phyloP scores from a whole-genome alignment of 192 early-diverging fungal species.

The Allomyces javanicus region DNA sequence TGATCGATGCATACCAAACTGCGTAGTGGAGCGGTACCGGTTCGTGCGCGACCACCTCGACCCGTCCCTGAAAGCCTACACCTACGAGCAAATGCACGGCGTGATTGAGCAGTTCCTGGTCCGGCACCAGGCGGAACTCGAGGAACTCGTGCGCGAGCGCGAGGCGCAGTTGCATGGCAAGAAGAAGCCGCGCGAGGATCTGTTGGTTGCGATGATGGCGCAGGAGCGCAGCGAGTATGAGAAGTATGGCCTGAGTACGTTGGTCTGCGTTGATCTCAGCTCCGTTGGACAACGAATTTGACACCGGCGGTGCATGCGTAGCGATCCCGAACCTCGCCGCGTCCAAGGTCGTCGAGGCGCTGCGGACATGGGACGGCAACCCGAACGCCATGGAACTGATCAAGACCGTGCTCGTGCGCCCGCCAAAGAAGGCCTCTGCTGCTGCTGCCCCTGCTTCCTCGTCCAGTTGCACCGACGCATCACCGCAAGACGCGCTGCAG shows the following conservation, averaged over 20 bases:
- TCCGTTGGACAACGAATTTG: too few species aligned
- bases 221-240: background rate
- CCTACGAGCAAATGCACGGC: background rate
- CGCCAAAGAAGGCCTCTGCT: background rate
- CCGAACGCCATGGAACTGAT: background rate
- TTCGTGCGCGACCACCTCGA: background rate
- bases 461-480: background rate
- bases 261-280: too few species aligned
- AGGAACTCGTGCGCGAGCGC: background rate
- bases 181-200: background rate
- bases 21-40: background rate
- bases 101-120: background rate
- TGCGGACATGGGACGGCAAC: background rate
- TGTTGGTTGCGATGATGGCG: background rate
- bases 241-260: background rate
- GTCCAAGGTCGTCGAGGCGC: background rate
- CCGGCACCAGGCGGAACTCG: background rate
- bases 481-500: background rate
- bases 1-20: too few species aligned
- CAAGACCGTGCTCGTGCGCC: background rate
- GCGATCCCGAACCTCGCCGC: background rate
- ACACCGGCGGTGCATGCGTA: background rate
- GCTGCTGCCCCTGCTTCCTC: background rate
- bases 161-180: background rate
- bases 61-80: background rate